These are phyloP conservation scores for Dimocarpus longan DNA, from an alignment of 345 rosid genomes.

Conservation along the genomic window DNA sequence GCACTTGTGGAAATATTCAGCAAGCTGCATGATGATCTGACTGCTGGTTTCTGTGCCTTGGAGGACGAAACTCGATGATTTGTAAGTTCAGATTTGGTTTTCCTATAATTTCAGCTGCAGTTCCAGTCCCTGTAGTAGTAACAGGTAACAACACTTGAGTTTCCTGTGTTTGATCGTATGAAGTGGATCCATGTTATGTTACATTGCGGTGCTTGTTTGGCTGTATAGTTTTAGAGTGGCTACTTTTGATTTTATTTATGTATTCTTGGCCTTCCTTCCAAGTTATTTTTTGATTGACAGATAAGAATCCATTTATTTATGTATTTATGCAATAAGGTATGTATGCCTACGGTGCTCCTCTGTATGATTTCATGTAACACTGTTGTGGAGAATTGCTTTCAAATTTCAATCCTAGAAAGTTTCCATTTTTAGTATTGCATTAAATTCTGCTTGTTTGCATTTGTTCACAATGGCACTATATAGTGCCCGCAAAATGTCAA, in stretches of 20 bases:
- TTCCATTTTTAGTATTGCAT: not conserved
- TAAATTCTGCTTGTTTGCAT: not conserved
- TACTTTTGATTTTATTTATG: conserved; percentile 12
- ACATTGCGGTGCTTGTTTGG: conserved; percentile 24
- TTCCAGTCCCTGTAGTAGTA: not conserved
- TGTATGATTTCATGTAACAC: conserved; percentile 6
- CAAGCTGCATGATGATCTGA: conserved; percentile 85
- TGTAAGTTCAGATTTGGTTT: conserved; percentile 11
- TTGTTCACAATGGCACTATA: not conserved
- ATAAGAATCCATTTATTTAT: conserved; percentile 13
- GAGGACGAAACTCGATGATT: conserved; percentile 94
- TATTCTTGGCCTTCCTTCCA: not conserved
- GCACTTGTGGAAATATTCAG: conserved; percentile 78
- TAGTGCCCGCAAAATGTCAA: no score
- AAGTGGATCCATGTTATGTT: conserved; percentile 10
- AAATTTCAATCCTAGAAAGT: not conserved
- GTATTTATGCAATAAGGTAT: conserved; percentile 42
- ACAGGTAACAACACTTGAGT: conserved; percentile 9
- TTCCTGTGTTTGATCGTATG: conserved; percentile 5
- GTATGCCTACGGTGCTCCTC: conserved; percentile 4
- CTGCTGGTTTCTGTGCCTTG: conserved; percentile 89
- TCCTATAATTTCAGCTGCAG: not conserved
- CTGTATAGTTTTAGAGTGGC: conserved; percentile 15
- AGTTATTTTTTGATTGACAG: conserved; percentile 11
- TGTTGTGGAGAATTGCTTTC: not conserved